Percentiles rank a stretch among this genome's conserved stretches.
These are phyloP conservation scores for Bertia moriformis DNA, from an alignment of 2,329 filamentous ascomycete genomes.

Conservation along the genomic window DNA sequence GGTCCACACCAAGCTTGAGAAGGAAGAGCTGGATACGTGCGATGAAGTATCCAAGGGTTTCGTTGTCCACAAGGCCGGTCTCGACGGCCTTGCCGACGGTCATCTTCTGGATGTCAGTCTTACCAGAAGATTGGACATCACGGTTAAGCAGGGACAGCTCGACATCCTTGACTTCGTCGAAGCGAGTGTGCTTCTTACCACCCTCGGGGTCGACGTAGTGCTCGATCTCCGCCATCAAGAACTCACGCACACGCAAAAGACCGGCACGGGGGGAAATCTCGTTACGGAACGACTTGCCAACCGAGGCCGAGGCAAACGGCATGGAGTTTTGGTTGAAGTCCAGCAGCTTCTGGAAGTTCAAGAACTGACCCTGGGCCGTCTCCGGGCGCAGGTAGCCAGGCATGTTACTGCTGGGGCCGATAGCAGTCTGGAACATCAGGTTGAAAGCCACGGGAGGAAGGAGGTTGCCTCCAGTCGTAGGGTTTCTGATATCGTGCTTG, in stretches of 20 bases:
- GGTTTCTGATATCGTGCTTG: conserved; percentile 85
- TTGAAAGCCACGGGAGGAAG: conserved; percentile 82
- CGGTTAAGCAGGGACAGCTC: conserved; percentile 76
- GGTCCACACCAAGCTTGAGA: conserved; percentile 72
- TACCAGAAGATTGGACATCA: conserved; percentile 71
- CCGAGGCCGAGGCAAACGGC: conserved; percentile 93
- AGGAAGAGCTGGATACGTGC: conserved; percentile 88
- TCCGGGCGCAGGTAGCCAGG: conserved; percentile 81
- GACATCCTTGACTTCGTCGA: conserved; percentile 69
- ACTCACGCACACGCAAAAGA: conserved; percentile 85
- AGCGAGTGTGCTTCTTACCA: conserved; percentile 86
- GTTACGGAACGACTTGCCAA: conserved; percentile 96
- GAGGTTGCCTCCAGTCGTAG: conserved; percentile 62
- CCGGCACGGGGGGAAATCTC: conserved; percentile 90
- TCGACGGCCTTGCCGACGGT: conserved; percentile 77
- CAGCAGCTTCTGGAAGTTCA: conserved; percentile 90
- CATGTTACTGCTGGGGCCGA: conserved; percentile 79
- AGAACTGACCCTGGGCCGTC: conserved; percentile 94
- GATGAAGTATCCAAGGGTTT: conserved; percentile 95
- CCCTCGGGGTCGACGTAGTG: conserved; percentile 91
- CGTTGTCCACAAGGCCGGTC: conserved; percentile 76
- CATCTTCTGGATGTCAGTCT: conserved; percentile 60
- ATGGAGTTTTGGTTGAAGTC: conserved; percentile 92
- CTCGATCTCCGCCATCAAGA: conserved; percentile 98
- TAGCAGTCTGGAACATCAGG: conserved; percentile 94